A percentile compares a stretch with the other conserved stretches of the same genome.
These are phyloP conservation scores for Pichia sp. DNA, from an alignment of 1,139 yeast genomes.

Conservation along the genomic window DNA sequence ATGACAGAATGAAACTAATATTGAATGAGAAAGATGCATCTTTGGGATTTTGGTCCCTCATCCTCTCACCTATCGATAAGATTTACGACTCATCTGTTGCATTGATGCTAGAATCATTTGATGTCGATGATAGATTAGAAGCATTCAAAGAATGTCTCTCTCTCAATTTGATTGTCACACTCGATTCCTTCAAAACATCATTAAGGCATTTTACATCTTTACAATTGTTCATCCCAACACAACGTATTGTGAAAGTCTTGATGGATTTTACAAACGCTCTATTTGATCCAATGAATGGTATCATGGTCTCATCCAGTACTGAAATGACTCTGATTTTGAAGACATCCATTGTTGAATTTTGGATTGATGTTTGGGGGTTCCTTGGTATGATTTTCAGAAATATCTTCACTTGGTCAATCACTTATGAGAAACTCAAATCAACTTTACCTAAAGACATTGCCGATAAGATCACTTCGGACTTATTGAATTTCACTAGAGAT, in stretches of 20 bases:
- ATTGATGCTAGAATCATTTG: conserved; percentile 68
- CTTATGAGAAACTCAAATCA: conserved; percentile 22
- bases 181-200: conserved; percentile 14
- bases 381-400: conserved; percentile 59
- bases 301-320: conserved; percentile 28
- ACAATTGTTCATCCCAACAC: conserved; percentile 39
- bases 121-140: conserved; percentile 65
- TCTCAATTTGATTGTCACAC: conserved; percentile 30
- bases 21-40: conserved; percentile 33
- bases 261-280: conserved; percentile 67
- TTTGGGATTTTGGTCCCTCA: conserved; percentile 61
- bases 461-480: conserved; percentile 18
- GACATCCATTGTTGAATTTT: conserved; percentile 33
- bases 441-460: conserved; percentile 13
- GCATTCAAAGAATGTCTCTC: conserved; percentile 49
- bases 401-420: conserved; percentile 56
- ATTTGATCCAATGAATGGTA: conserved; percentile 60
- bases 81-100: conserved; percentile 65
- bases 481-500: conserved; percentile 63
- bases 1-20: conserved; percentile 35
- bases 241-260: conserved; percentile 58
- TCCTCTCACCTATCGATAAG: conserved; percentile 46
- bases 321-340: conserved; percentile 18
- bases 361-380: conserved; percentile 70
- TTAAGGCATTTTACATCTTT: conserved; percentile 13